Conservation (phyloP, 2,329 filamentous ascomycete species). For the Epichloe glyceriae region DNA sequence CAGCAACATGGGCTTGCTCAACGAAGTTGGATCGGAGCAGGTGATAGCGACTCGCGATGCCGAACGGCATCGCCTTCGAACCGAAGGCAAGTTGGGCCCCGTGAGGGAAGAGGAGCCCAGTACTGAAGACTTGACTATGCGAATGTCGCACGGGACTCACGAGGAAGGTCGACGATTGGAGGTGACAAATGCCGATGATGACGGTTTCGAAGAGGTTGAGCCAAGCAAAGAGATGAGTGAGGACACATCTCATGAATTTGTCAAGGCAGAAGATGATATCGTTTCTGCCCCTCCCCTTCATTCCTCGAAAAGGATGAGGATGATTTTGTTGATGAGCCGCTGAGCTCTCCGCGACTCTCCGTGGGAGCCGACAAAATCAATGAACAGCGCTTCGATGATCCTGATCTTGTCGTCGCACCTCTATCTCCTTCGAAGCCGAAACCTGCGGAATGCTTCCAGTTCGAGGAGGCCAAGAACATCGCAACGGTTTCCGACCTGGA, state of each 20-base stretch:
- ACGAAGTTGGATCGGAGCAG: constrained; percentile 80
- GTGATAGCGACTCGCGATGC: constrained; percentile 68
- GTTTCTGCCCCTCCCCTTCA: constrained; percentile 15
- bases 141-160: constrained; percentile 33
- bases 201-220: constrained; percentile 85
- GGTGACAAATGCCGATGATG: constrained; percentile 70
- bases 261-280: constrained; percentile 45
- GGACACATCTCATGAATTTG: constrained; percentile 56
- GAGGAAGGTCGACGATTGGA: constrained; percentile 58
- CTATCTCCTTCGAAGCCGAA: constrained; percentile 37
- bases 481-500: not conserved
- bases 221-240: constrained; percentile 58
- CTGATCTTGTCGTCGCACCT: constrained; percentile 42
- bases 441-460: constrained; percentile 2
- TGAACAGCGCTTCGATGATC: constrained; percentile 38
- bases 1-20: constrained; percentile 95
- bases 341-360: constrained; percentile 54
- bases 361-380: constrained; percentile 45
- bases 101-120: constrained; percentile 25
- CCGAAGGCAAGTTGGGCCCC: constrained; percentile 56
- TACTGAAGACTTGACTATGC: constrained; percentile 50
- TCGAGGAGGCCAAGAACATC: not conserved
- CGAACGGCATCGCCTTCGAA: constrained; percentile 68
- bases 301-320: constrained; percentile 45
- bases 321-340: constrained; percentile 66